Evolutionary conservation across 2,329 filamentous ascomycete species (phyloP), one percentile per base, ranked within the genome.

Genomic region (Fusarium multiceps): DNA sequence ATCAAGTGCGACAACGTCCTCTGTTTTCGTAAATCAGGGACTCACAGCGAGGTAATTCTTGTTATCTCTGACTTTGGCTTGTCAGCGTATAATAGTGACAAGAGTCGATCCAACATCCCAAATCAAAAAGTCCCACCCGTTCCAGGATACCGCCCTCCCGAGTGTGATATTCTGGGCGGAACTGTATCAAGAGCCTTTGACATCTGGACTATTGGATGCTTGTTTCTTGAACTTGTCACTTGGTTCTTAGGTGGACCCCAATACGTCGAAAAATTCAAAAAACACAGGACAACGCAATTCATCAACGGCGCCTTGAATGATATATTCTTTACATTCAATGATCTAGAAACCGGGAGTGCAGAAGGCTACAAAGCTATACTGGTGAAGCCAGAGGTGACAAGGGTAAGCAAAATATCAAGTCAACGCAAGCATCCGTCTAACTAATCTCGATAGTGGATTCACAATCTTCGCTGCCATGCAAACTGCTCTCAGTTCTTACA

Each of bases 21-120:
- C 3, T 69, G 66, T 23, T 69, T 66, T 16, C 21, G 25, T 1
- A 23, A 10, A 1, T 30, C 50, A 16, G 42, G 6, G 0, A 16
- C 21, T 4, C 7, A 30, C 1, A 9, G 20, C 0, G 37, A 54
- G 9, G 14, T 27, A 1, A 42, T 57, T 6, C 13, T 69, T 1
- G 55, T 66, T 2, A 66, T 69, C 16, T 45, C 66, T 0, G 63
- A 66, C 32, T 58, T 63, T 23, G 66, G 66, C 0, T 9, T 59
- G 13, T 57, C 66, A 2, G 28, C 23, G 1, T n/a, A 55, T 4
- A 55, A 69, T 7, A 48, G 63, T 0, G 51, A 55, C 11, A 45
- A 37, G 27, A 69, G 63, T 32, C 63, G 58, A 5, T 69, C 66
- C 4, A 67, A 69, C 21, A 67, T 66, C 12, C 66, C 66, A 0